Conservation (phyloP, 306 rosid genomes). For the Sicyos edulis region DNA sequence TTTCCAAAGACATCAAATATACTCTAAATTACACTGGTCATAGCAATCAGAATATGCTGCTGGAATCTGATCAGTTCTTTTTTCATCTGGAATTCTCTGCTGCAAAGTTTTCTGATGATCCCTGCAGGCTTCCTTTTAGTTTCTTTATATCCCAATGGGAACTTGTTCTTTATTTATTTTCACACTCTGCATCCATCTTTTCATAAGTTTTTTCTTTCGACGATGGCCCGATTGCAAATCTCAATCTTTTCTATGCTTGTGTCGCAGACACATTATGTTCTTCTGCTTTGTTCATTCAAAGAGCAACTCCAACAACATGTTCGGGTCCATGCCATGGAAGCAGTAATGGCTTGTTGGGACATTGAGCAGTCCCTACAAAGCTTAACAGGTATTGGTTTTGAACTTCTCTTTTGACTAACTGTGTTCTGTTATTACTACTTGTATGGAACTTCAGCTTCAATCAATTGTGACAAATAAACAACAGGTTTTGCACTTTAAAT, state of each 20-base stretch:
- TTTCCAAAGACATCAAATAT: not conserved
- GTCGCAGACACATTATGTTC: conserved; percentile 82
- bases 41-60: not conserved
- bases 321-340: conserved; percentile 98
- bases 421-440: not conserved
- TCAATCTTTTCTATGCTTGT: conserved; percentile 22
- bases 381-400: conserved; percentile 56
- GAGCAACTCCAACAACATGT: conserved; percentile 97
- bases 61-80: not conserved
- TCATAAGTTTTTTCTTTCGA: not conserved
- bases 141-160: conserved; percentile 1
- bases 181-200: conserved; percentile 12
- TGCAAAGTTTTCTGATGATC: not conserved
- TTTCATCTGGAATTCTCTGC: not conserved
- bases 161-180: not conserved
- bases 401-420: not conserved
- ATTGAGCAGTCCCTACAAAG: conserved; percentile 29
- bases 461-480: not conserved
- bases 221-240: not conserved
- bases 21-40: not conserved
- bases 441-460: not conserved
- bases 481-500: not conserved
- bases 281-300: conserved; percentile 92
- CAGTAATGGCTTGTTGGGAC: conserved; percentile 99
- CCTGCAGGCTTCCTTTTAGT: not conserved